Evolutionary conservation across 1,284 basidiomycete species (phyloP), one percentile per base, ranked within the genome.

Genomic region (Laetiporus sulphureus): DNA sequence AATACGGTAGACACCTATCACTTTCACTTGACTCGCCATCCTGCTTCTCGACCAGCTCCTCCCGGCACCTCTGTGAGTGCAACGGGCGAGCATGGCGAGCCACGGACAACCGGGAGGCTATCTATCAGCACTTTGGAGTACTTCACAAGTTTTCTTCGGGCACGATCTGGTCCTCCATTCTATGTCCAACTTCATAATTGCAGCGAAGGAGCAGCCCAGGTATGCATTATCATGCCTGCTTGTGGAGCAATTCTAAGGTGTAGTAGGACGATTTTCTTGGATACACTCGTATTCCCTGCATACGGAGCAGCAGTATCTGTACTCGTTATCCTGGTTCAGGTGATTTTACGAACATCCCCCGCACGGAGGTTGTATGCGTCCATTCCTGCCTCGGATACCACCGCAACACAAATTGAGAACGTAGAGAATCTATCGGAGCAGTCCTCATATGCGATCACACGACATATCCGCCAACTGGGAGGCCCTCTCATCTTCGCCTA

Each of bases 401-500:
- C 33, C 10, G n/a, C n/a, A n/a, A n/a, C n/a, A n/a, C n/a, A n/a
- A n/a, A n/a, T n/a, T n/a, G n/a, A n/a, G n/a, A n/a, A n/a, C 5
- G 37, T 44, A 16, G 41, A 41, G 3, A 25, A 5, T 30, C n/a
- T 25, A 16, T 22, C 31, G 32, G 22, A 39, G 27, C 23, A 19
- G 20, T n/a, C 25, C 12, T 56, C 61, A 41, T 36, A 61, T 27
- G 51, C 54, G 30, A 11, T 32, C 33, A 19, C 23, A 25, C 44
- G 47, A 11, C 50, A 54, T 40, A 31, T 54, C 6, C 32, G 32
- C 10, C 46, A 41, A 12, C 42, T 38, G 11, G 61, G 61, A 16
- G 56, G 60, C 7, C 38, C 43, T 7, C 38, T 41, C 27, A 56
- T 60, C 25, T 58, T 60, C 37, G 32, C 40, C 10, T 57, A 44